Evolutionary conservation across 768 basidiomycete genomes (phyloP), one percentile per base, ranked within the genome.

Genomic region (Suillus discolor): DNA sequence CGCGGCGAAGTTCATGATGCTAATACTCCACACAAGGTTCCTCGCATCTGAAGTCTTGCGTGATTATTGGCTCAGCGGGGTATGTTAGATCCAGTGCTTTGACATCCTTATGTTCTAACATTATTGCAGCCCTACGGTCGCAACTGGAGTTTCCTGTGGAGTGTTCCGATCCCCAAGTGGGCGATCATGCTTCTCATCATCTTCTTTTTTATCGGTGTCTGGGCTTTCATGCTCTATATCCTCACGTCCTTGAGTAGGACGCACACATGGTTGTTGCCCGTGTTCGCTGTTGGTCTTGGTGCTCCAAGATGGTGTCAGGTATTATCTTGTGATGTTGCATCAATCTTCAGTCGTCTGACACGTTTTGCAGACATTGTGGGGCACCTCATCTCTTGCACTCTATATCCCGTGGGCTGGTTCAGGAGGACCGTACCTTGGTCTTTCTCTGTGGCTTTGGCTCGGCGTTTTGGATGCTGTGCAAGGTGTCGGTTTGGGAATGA

Each of bases 241-340:
- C 82, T 97, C 72, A 97, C 89, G 9, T 84, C 90, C 73, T 90
- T 96, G 79, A 92, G 91, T 72, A 97, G 96, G 78, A 92, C 93
- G 13, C 96, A 97, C 74, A 97, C 96, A 11, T 97, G 96, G 96
- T 81, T 97, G 23, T 80, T 97, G 47, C 94, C 96, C 55, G 93
- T 97, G 9, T 97, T 97, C 72, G 96, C 96, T 8, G 94, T 97
- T 59, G 96, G 96, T 72, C 85, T 97, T 62, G 96, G 96, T 53
- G 93, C 94, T 36, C 96, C 96, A 13, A 80, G 93, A 72, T 97
- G 96, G 96, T 97, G 96, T 82, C 96, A 97, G 82, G 89, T 89
- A 74, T 57, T 74, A 70, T 60, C 34, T n/a, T 60, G 3, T 31
- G 11, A 28, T 41, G 53, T 31, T 67, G 3, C 3, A 25, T 66